These are phyloP conservation scores for Sarcodon aspratus DNA, from an alignment of 768 basidiomycete species.

Conservation along the genomic window DNA sequence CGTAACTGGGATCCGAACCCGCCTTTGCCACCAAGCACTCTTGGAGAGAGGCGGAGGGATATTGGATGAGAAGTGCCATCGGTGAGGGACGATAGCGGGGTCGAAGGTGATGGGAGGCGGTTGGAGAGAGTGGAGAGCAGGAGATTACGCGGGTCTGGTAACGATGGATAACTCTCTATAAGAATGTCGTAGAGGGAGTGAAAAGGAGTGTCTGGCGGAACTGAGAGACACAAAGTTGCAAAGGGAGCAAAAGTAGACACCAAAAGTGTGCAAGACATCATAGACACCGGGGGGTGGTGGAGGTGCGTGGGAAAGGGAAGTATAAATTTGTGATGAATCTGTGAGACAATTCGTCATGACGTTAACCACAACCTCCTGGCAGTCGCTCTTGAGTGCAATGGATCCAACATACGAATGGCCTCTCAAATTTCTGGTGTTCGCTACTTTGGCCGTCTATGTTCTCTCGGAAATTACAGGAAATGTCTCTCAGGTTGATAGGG, in stretches of 20 bases:
- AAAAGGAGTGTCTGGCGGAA: constrained; percentile 28
- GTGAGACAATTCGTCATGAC: neutral
- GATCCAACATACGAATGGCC: constrained; percentile 32
- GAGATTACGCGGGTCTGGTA: constrained; percentile 31
- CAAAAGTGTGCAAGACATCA: constrained; percentile 41
- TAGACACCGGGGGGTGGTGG: neutral
- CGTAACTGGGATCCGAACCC: constrained; percentile 95
- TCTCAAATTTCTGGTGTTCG: constrained; percentile 42
- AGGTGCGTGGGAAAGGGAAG: neutral
- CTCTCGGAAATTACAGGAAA: constrained; percentile 62
- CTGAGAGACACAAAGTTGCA: constrained; percentile 37
- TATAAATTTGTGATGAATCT: no score
- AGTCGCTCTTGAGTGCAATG: no score
- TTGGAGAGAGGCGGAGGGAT: constrained; percentile 62
- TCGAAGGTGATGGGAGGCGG: constrained; percentile 14
- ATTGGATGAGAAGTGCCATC: constrained; percentile 28
- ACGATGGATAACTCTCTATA: constrained; percentile 31
- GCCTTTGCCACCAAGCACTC: constrained; percentile 86
- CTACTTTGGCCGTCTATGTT: constrained; percentile 39
- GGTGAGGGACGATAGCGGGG: constrained; percentile 25
- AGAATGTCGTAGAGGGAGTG: constrained; percentile 32
- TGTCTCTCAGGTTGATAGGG: constrained; percentile 79
- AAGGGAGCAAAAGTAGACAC: constrained; percentile 54
- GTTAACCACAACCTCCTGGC: neutral
- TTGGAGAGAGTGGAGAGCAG: constrained; percentile 29